Conservation (phyloP, 352 stramenopile genomes). For the Phytophthora rubi region DNA sequence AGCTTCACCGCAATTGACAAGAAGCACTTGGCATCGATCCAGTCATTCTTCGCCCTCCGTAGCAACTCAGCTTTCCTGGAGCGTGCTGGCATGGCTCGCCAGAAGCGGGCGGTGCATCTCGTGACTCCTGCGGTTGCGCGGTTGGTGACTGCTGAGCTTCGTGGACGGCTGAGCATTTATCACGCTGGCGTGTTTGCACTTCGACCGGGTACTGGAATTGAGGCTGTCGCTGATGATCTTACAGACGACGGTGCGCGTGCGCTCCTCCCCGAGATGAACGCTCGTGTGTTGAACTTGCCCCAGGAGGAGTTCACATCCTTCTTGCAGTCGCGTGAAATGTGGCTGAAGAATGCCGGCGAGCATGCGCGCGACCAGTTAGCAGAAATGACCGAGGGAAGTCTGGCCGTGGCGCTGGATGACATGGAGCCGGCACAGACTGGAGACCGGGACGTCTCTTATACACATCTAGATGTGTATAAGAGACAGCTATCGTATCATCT, state of each 20-base stretch:
- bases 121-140: conserved; percentile 62
- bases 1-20: conserved; percentile 59
- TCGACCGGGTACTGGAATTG: conserved; percentile 31
- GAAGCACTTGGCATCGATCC: conserved; percentile 44
- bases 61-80: conserved; percentile 56
- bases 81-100: conserved; percentile 63
- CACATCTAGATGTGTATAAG: too few relatives aligned
- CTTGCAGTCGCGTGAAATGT: conserved; percentile 72
- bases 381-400: conserved; percentile 63
- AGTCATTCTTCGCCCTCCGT: conserved; percentile 53
- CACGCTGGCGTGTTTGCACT: conserved; percentile 68
- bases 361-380: conserved; percentile 52
- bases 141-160: conserved; percentile 46
- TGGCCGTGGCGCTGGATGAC: conserved; percentile 78
- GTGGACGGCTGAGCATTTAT: conserved; percentile 64
- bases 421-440: conserved; percentile 82
- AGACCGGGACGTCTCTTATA: too few relatives aligned
- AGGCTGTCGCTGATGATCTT: conserved; percentile 51
- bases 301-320: conserved; percentile 74
- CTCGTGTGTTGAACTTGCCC: conserved; percentile 59
- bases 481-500: conserved; percentile 67
- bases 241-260: conserved; percentile 71
- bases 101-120: conserved; percentile 71
- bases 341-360: conserved; percentile 78
- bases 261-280: conserved; percentile 58